These are phyloP conservation scores for Neurospora sp. DNA, from an alignment of 495 filamentous ascomycete genomes.

Conservation along the genomic window DNA sequence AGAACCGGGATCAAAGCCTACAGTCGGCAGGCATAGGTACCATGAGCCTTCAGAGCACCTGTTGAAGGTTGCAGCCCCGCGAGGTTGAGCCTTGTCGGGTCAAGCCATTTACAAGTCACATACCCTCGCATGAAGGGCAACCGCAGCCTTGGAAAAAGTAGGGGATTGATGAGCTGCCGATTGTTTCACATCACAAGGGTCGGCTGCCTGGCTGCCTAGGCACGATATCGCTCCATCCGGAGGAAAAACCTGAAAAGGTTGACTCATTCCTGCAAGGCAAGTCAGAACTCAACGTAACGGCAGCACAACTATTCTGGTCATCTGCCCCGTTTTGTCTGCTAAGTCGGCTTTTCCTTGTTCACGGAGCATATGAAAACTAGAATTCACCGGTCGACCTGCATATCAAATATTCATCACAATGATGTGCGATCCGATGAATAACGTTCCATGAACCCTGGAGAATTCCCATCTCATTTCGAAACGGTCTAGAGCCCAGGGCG, in stretches of 20 bases:
- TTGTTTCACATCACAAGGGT: conserved; percentile 1
- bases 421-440: not conserved
- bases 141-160: not conserved
- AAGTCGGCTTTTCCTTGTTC: not conserved
- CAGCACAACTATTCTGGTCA: not conserved
- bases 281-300: not conserved
- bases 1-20: not conserved
- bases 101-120: not conserved
- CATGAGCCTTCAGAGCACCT: not conserved
- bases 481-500: not conserved
- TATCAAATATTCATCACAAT: not conserved
- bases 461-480: not conserved
- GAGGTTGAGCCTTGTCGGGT: not conserved
- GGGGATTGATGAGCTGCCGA: conserved; percentile 1
- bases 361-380: not conserved
- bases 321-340: not conserved
- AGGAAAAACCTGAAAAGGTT: not conserved
- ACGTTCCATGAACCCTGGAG: not conserved
- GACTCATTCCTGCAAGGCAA: not conserved
- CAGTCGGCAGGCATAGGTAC: not conserved
- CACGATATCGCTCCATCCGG: not conserved
- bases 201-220: not conserved
- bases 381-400: not conserved
- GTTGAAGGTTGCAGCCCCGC: not conserved
- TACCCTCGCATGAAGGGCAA: not conserved